Percentiles rank a stretch among this genome's conserved stretches.
These are phyloP conservation scores for Gracilaria domingensis DNA, from an alignment of 23 red algal species.

Conservation along the genomic window DNA sequence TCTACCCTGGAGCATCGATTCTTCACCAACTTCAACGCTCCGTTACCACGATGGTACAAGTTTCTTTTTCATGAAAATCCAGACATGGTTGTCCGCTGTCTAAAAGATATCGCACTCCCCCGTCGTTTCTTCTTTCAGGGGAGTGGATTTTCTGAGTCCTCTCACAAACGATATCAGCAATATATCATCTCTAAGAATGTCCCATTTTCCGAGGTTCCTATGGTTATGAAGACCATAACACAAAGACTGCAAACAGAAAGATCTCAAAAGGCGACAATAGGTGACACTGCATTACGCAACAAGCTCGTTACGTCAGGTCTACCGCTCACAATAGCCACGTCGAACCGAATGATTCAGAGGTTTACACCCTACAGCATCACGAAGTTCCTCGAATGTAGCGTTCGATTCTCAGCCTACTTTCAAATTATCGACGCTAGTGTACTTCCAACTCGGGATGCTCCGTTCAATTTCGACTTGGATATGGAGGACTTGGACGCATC, in stretches of 20 bases:
- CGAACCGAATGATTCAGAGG: not conserved
- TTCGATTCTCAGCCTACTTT: no score
- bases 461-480: no score
- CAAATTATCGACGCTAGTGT: no score
- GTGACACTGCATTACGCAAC: not conserved
- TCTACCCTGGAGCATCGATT: not conserved
- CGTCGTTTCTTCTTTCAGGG: not conserved
- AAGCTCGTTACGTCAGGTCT: not conserved
- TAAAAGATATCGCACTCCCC: not conserved
- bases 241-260: not conserved
- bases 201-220: not conserved
- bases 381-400: no score
- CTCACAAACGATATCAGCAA: no score
- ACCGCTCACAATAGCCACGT: not conserved
- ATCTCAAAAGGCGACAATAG: no score
- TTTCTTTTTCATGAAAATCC: not conserved
- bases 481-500: no score
- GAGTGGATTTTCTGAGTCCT: no score
- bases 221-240: not conserved
- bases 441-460: no score
- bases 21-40: not conserved
- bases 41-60: constrained; percentile 12
- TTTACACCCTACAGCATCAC: no score
- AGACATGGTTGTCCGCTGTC: not conserved
- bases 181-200: no score